Evolutionary conservation across 2,329 filamentous ascomycete genomes (phyloP).

Genomic region (Neopestalotiopsis sp.): DNA sequence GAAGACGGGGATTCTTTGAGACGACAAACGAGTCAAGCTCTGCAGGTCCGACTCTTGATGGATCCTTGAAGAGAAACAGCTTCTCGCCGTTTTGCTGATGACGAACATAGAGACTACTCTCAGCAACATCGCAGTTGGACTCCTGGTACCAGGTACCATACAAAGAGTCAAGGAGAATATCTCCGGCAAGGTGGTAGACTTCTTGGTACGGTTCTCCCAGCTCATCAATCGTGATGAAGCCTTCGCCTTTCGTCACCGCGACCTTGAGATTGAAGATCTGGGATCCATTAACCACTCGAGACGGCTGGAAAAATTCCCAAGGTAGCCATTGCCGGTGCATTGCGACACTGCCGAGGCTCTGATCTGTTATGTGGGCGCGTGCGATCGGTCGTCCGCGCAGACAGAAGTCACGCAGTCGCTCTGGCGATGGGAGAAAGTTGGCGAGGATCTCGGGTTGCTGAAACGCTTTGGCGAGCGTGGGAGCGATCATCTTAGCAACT

Average conservation of each 20-base stretch:
- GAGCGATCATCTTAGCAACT: conserved; percentile 7
- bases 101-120: conserved; percentile 32
- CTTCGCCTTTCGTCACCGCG: background rate
- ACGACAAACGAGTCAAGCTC: conserved; percentile 36
- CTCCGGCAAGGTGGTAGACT: background rate
- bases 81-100: background rate
- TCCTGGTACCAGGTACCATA: conserved; percentile 25
- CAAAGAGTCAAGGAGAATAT: background rate
- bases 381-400: conserved; percentile 4
- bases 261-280: background rate
- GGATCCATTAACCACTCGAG: background rate
- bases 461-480: no score
- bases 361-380: conserved; percentile 22
- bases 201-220: background rate
- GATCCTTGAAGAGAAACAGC: conserved; percentile 38
- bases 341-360: background rate
- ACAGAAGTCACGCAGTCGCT: background rate
- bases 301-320: conserved; percentile 22
- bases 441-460: background rate
- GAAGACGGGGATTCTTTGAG: conserved; percentile 29
- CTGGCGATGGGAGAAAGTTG: background rate
- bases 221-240: background rate
- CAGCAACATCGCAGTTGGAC: conserved; percentile 36
- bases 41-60: conserved; percentile 23
- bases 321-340: conserved; percentile 24